These are phyloP conservation scores for Fusarium odoratissimum DNA, from an alignment of 2,329 filamentous ascomycete genomes.

Conservation along the genomic window DNA sequence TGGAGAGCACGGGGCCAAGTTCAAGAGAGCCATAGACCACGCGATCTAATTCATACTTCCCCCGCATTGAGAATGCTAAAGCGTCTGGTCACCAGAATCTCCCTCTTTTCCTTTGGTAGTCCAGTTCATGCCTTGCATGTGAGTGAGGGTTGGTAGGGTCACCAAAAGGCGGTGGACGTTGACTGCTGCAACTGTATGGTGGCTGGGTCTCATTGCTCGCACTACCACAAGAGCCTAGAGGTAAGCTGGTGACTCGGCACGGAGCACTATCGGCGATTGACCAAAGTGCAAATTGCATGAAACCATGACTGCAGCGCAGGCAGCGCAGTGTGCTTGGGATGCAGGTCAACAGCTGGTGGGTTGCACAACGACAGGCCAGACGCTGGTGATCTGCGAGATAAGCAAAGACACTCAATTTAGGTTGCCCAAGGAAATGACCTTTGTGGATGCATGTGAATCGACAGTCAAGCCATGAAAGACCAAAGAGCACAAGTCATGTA, in stretches of 20 bases:
- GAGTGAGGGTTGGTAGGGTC: slow-evolving; percentile 16
- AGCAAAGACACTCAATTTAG: slow-evolving; percentile 20
- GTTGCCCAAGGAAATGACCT: neutral
- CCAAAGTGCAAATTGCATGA: slow-evolving; percentile 34
- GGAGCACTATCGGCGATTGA: slow-evolving; percentile 33
- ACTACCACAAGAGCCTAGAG: slow-evolving; percentile 21
- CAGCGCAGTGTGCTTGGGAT: slow-evolving; percentile 10
- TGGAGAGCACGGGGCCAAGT: slow-evolving; percentile 20
- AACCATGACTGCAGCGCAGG: slow-evolving; percentile 36
- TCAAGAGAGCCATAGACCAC: slow-evolving; percentile 12
- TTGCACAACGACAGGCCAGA: slow-evolving; percentile 10
- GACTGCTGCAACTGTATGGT: slow-evolving; percentile 4
- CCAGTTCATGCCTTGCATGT: neutral
- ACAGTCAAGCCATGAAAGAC: neutral
- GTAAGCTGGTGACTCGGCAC: slow-evolving; percentile 27
- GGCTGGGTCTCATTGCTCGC: slow-evolving; percentile 14
- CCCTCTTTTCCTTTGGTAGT: neutral
- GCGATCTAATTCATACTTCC: slow-evolving; percentile 3
- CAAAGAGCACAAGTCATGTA: slow-evolving; percentile 2
- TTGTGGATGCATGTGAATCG: neutral
- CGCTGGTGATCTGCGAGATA: slow-evolving; percentile 38
- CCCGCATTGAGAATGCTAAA: slow-evolving; percentile 18
- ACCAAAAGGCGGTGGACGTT: slow-evolving; percentile 38
- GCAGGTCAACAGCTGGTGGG: slow-evolving; percentile 38
- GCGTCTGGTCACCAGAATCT: neutral